A percentile compares a stretch with the other conserved stretches of the same genome.
phyloP scores from a whole-genome alignment of 2,329 filamentous ascomycete genomes.

The Sarocladium oryzae region DNA sequence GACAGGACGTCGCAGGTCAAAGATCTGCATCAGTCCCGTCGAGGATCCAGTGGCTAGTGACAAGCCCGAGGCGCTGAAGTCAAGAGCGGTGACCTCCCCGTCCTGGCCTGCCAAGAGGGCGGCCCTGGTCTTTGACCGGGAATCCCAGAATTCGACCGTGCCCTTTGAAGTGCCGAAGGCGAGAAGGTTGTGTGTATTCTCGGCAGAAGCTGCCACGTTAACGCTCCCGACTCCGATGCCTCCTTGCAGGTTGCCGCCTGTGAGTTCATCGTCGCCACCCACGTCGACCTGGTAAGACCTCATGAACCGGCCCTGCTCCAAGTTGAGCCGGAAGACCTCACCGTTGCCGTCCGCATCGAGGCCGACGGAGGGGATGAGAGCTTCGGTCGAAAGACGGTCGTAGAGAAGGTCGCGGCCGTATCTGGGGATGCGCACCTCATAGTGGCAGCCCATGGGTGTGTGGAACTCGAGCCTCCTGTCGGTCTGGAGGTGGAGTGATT shows the following conservation, averaged over 20 bases:
- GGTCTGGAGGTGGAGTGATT: constrained; percentile 87
- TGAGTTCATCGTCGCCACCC: constrained; percentile 69
- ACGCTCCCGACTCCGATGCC: constrained; percentile 80
- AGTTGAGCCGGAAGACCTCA: constrained; percentile 87
- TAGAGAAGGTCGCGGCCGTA: constrained; percentile 90
- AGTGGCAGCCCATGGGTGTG: constrained; percentile 80
- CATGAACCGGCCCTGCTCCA: constrained; percentile 91
- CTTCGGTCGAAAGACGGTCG: constrained; percentile 75
- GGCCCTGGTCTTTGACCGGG: constrained; percentile 73
- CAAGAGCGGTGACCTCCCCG: constrained; percentile 76
- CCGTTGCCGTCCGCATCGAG: constrained; percentile 79
- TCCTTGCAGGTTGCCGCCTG: constrained; percentile 74
- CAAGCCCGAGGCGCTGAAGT: constrained; percentile 78
- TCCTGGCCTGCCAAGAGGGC: constrained; percentile 66
- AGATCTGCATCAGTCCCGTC: constrained; percentile 79
- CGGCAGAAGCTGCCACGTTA: constrained; percentile 80
- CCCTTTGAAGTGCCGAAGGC: constrained; percentile 92
- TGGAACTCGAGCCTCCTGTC: constrained; percentile 93
- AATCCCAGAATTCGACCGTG: constrained; percentile 97
- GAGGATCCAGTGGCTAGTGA: constrained; percentile 84
- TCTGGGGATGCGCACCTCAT: constrained; percentile 80
- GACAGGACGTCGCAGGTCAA: constrained; percentile 82
- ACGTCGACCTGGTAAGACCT: constrained; percentile 88
- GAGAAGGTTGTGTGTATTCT: constrained; percentile 80
- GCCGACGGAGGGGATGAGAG: constrained; percentile 80